Percentiles rank a stretch among this genome's conserved stretches.
These are phyloP conservation scores for Amaranthus tricolor DNA, from an alignment of 179 eudicot genomes.

Conservation along the genomic window DNA sequence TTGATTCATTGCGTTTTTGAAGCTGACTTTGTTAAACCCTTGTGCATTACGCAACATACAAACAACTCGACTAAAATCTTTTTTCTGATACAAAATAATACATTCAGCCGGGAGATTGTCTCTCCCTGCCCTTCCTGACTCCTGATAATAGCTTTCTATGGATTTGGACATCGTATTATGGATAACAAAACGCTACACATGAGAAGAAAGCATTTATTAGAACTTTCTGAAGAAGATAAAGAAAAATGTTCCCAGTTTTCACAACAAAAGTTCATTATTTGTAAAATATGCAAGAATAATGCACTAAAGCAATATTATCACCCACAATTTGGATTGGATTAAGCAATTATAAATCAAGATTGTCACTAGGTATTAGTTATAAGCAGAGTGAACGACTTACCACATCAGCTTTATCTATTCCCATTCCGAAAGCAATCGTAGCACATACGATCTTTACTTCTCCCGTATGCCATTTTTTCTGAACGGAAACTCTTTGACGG, in stretches of 20 bases:
- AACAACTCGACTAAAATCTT: slow-evolving; percentile 92
- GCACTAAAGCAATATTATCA: neutral
- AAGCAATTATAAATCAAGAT: neutral
- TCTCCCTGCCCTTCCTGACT: slow-evolving; percentile 98
- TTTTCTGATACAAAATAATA: slow-evolving; percentile 69
- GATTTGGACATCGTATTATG: slow-evolving; percentile 97
- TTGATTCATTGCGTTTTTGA: slow-evolving; percentile 79
- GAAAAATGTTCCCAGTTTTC: neutral
- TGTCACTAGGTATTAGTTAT: neutral
- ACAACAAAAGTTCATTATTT: neutral
- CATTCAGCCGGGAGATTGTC: slow-evolving; percentile 81
- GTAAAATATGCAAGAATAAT: neutral
- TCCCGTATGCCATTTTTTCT: slow-evolving; percentile 89
- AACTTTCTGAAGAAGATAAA: neutral
- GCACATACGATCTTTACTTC: slow-evolving; percentile 96
- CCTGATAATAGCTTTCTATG: slow-evolving; percentile 96
- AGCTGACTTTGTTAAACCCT: slow-evolving; percentile 53
- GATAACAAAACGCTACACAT: slow-evolving; percentile 79
- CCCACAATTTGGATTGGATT: neutral
- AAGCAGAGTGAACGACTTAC: slow-evolving; percentile 45
- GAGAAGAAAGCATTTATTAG: slow-evolving; percentile 16
- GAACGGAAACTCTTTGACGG: slow-evolving; percentile 78
- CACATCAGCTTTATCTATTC: slow-evolving; percentile 95
- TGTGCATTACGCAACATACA: slow-evolving; percentile 90
- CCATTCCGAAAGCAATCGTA: slow-evolving; percentile 99